These are phyloP conservation scores for Bruguiera parviflora DNA, from an alignment of 345 rosid genomes.

Conservation along the genomic window DNA sequence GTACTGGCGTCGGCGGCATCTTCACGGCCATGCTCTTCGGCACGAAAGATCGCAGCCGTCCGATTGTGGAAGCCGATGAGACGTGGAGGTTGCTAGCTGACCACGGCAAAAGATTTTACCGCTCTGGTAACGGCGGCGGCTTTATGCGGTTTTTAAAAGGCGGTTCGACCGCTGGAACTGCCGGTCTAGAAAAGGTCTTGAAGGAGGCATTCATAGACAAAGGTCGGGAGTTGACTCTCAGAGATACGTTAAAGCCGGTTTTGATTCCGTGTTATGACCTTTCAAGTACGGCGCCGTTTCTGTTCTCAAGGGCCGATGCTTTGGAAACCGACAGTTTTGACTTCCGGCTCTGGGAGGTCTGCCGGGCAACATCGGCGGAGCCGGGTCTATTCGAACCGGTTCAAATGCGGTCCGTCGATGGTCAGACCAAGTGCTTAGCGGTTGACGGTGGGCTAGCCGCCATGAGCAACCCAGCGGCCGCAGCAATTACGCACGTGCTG, in stretches of 20 bases:
- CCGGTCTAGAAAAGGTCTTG: constrained; percentile 58
- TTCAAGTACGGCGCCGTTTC: constrained; percentile 76
- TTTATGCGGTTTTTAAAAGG: constrained; percentile 50
- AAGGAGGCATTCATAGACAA: constrained; percentile 60
- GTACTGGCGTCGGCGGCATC: constrained; percentile 86
- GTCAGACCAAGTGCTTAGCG: constrained; percentile 74
- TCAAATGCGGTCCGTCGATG: constrained; percentile 63
- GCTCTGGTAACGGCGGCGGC: constrained; percentile 27
- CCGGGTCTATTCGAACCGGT: constrained; percentile 75
- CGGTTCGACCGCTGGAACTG: constrained; percentile 37
- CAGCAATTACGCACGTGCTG: constrained; percentile 93
- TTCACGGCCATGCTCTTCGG: constrained; percentile 91
- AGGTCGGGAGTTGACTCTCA: constrained; percentile 53
- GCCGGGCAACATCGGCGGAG: constrained; percentile 90
- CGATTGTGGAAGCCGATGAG: constrained; percentile 76
- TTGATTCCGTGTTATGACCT: constrained; percentile 90
- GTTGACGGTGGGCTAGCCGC: constrained; percentile 83
- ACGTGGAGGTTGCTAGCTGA: constrained; percentile 86
- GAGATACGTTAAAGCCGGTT: constrained; percentile 88
- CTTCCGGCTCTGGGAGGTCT: constrained; percentile 84
- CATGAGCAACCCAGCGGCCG: constrained; percentile 85
- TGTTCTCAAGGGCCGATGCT: constrained; percentile 97
- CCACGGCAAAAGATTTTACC: constrained; percentile 58
- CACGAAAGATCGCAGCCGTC: constrained; percentile 63
- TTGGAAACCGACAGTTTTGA: constrained; percentile 82